phyloP scores from a whole-genome alignment of 139 green algal species.

The Coelastrella sp. region DNA sequence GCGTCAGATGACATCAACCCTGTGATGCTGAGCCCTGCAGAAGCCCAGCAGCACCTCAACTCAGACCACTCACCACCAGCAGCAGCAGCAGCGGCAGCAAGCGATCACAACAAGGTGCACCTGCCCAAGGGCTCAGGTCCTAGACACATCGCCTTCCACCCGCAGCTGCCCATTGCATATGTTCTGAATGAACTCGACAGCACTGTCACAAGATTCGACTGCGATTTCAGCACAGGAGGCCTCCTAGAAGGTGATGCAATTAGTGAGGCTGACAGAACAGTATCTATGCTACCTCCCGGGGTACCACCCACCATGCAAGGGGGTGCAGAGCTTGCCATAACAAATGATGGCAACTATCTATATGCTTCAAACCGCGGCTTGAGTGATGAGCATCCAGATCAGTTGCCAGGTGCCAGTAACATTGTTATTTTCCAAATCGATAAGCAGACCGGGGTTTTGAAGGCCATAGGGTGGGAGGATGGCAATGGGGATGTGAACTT shows the following conservation, averaged over 20 bases:
- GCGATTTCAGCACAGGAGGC: neutral
- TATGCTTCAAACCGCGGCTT: conserved; percentile 27
- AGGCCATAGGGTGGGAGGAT: neutral
- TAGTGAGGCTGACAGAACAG: neutral
- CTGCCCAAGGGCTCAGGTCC: conserved; percentile 21
- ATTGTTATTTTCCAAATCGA: conserved; percentile 27
- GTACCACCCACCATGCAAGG: neutral
- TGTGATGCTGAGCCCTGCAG: neutral
- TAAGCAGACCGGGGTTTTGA: neutral
- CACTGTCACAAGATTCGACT: conserved; percentile 40
- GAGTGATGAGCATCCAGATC: neutral
- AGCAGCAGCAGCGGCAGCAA: conserved; percentile 5
- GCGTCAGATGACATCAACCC: neutral
- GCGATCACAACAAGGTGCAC: conserved; percentile 1
- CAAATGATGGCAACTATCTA: conserved; percentile 18
- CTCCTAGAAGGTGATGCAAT: neutral
- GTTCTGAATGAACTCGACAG: conserved; percentile 27
- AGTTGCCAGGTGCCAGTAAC: conserved; percentile 16
- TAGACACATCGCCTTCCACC: conserved; percentile 32
- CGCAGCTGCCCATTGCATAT: conserved; percentile 30
- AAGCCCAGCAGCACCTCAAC: neutral
- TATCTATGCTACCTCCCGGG: conserved; percentile 22
- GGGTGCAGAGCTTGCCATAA: conserved; percentile 13
- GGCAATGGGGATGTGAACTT: neutral
- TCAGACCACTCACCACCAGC: neutral